Conservation (phyloP, 202 grass and related monocot species). For the Setaria italica region DNA sequence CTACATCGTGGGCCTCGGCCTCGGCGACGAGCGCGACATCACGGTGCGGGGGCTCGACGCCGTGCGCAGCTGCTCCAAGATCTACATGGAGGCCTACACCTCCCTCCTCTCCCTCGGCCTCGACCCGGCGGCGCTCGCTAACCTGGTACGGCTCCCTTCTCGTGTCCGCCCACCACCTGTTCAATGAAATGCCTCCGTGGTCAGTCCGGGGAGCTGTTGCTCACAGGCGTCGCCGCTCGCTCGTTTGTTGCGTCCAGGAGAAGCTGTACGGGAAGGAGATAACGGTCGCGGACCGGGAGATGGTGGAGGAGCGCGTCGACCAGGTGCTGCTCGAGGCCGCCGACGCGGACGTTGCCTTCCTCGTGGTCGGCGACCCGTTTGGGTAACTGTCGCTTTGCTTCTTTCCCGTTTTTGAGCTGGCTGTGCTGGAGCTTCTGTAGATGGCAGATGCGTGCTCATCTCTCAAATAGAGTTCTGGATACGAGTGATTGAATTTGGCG, state of each 20-base stretch:
- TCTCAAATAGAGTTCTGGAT: background rate
- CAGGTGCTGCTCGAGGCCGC: constrained; percentile 61
- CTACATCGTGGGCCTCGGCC: constrained; percentile 90
- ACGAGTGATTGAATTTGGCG: background rate
- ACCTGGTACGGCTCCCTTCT: constrained; percentile 45
- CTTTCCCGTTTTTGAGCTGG: background rate
- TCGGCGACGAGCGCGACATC: constrained; percentile 93
- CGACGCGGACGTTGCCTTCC: constrained; percentile 71
- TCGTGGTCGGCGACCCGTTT: constrained; percentile 92
- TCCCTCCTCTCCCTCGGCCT: constrained; percentile 93
- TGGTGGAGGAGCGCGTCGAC: constrained; percentile 89
- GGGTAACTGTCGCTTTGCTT: constrained; percentile 55
- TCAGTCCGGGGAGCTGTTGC: background rate
- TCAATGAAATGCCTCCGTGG: constrained; percentile 26
- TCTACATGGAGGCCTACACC: too few relatives aligned
- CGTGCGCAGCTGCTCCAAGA: constrained; percentile 42
- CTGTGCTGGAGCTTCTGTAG: background rate
- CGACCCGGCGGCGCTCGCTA: constrained; percentile 71
- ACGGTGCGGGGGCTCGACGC: constrained; percentile 85
- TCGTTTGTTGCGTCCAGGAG: constrained; percentile 54
- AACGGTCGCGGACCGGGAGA: constrained; percentile 82
- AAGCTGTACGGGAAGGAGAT: constrained; percentile 89
- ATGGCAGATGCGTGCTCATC: background rate
- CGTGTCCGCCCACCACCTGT: constrained; percentile 17
- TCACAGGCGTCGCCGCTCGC: constrained; percentile 14